A percentile compares a stretch with the other conserved stretches of the same genome.
Evolutionary conservation across 2,329 filamentous ascomycete genomes (phyloP).

Genomic region (Trichophyton rubrum): DNA sequence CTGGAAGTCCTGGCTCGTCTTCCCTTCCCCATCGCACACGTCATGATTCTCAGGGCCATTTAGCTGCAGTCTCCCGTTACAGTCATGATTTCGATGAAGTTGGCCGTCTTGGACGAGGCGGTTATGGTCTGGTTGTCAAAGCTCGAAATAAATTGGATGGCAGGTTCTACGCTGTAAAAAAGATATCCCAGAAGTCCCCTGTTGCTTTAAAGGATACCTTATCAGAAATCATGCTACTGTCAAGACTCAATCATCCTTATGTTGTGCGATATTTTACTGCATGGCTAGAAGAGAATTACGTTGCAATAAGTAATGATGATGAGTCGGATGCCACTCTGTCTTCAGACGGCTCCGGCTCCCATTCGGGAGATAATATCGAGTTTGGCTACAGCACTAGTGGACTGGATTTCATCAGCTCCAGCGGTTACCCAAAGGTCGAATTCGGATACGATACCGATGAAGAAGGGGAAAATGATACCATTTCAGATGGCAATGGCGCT

Average conservation of each 20-base stretch:
- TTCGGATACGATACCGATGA: constrained; percentile 53
- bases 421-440: constrained; percentile 61
- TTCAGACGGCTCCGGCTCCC: not conserved
- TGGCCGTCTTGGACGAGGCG: constrained; percentile 77
- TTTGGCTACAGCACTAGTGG: constrained; percentile 65
- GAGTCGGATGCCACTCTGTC: constrained; percentile 26
- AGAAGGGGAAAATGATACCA: constrained; percentile 25
- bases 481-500: constrained; percentile 23
- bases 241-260: constrained; percentile 81
- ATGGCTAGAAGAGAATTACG: constrained; percentile 65
- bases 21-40: constrained; percentile 41
- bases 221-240: constrained; percentile 77
- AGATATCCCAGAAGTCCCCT: constrained; percentile 73
- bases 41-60: constrained; percentile 49
- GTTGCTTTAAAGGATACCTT: constrained; percentile 51
- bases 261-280: constrained; percentile 88
- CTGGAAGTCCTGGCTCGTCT: constrained; percentile 11
- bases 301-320: constrained; percentile 28
- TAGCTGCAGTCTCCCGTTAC: constrained; percentile 57
- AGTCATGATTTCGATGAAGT: constrained; percentile 82
- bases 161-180: constrained; percentile 91
- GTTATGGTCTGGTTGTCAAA: constrained; percentile 92
- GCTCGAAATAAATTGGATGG: constrained; percentile 89
- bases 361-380: constrained; percentile 34
- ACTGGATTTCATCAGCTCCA: constrained; percentile 87